Evolutionary conservation across 306 rosid species (phyloP), one percentile per base, ranked within the genome.

Genomic region (Chamaecrista fasciculata): DNA sequence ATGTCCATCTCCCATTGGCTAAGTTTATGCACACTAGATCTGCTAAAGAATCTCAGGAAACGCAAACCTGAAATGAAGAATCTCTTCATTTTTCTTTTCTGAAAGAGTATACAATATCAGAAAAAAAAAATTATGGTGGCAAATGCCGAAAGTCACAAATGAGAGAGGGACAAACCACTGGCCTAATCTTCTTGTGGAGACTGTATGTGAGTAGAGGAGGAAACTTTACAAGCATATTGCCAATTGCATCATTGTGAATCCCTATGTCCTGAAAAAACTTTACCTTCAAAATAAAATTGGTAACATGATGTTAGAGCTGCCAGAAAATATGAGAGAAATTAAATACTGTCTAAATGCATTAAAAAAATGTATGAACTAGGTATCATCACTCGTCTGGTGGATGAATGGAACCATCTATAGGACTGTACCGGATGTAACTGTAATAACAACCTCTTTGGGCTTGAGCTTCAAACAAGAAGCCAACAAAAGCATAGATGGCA

Each of bases 151-250:
- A 71, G 68, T 34, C 19, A 28, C 11, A n/a, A 24, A 65, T 69
- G 71, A 83, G 73, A 83, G 73, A 84, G 65, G 68, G 44, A 86
- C 96, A 42, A 31, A 93, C 98, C 91, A 90, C 96, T 5, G 90
- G 97, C 16, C 91, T 83, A 69, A 93, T 90, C 86, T 93, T 93
- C 90, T 90, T 93, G 84, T 80, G 8, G 63, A 90, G 85, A 80
- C 93, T 93, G 87, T 86, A 93, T 42, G 97, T 90, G 29, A 93
- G 86, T 75, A 93, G 70, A 4, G 90, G 69, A 60, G 98, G 97
- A 83, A 90, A 93, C 68, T 86, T 90, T 23, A 88, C 98, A 75
- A 93, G 97, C 98, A 90, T 93, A 78, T 85, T 93, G 70, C 96
- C 87, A 62, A 93, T 88, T 33, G 91, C 97, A 49, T 86, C 97